Conservation (phyloP, 495 filamentous ascomycete species). For the Lepidopterella palustris region DNA sequence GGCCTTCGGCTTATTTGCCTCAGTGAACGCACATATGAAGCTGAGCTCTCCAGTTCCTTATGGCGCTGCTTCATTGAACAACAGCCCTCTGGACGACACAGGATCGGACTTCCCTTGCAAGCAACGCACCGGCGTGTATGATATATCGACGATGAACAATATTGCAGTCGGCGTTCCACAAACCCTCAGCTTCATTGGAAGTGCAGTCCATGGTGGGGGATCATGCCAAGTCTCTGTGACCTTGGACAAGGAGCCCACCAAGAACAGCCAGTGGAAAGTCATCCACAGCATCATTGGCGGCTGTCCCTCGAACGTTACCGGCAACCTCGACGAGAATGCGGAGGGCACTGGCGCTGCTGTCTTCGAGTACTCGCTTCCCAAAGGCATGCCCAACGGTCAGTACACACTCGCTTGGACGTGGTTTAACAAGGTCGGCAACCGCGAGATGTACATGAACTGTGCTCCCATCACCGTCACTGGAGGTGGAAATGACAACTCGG, state of each 20-base stretch:
- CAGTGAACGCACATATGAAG: slow-evolving; percentile 60
- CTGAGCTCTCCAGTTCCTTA: slow-evolving; percentile 65
- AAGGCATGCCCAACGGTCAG: slow-evolving; percentile 50
- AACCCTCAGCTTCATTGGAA: slow-evolving; percentile 48
- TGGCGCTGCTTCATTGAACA: slow-evolving; percentile 42
- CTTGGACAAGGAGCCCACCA: slow-evolving; percentile 56
- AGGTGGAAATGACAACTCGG: slow-evolving; percentile 38
- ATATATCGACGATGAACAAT: slow-evolving; percentile 40
- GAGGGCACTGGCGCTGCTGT: slow-evolving; percentile 22
- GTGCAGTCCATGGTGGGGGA: slow-evolving; percentile 75
- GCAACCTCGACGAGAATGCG: slow-evolving; percentile 37
- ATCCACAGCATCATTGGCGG: slow-evolving; percentile 78
- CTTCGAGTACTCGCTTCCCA: slow-evolving; percentile 54
- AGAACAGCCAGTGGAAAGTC: slow-evolving; percentile 61
- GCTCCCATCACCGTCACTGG: slow-evolving; percentile 60
- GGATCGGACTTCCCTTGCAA: slow-evolving; percentile 81
- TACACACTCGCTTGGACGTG: slow-evolving; percentile 79
- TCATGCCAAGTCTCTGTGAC: slow-evolving; percentile 82
- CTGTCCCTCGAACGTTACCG: slow-evolving; percentile 54
- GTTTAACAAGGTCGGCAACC: slow-evolving; percentile 84
- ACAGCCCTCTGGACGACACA: slow-evolving; percentile 51
- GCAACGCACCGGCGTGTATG: slow-evolving; percentile 39
- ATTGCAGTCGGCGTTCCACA: slow-evolving; percentile 51
- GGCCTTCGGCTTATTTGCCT: slow-evolving; percentile 40
- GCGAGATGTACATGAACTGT: slow-evolving; percentile 97